Conservation (phyloP, 73 alveolate genomes). For the Paramecium caudatum region DNA sequence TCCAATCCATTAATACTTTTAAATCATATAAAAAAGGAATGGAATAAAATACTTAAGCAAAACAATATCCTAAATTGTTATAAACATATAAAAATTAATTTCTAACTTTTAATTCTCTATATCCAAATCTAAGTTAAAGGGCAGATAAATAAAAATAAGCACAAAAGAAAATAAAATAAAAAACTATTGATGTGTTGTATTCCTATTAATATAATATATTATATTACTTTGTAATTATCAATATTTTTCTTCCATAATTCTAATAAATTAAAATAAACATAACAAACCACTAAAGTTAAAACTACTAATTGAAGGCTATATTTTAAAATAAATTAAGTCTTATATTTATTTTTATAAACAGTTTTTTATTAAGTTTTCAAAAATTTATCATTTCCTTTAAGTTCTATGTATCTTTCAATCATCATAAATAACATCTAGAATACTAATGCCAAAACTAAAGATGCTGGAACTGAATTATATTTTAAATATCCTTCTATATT, state of each 20-base stretch:
- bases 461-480: constrained; percentile 48
- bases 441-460: constrained; percentile 34
- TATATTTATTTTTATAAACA: constrained; percentile 19
- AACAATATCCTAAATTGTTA: constrained; percentile 1
- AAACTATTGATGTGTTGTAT: constrained; percentile 10
- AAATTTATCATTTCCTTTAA: constrained; percentile 10
- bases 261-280: constrained; percentile 53
- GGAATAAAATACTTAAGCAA: constrained; percentile 45
- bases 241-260: not conserved
- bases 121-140: constrained; percentile 66
- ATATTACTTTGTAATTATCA: not conserved
- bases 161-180: constrained; percentile 40
- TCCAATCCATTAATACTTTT: constrained; percentile 93
- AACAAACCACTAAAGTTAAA: constrained; percentile 39
- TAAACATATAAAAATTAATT: constrained; percentile 40
- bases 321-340: constrained; percentile 47
- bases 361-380: not conserved
- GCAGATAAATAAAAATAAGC: constrained; percentile 68
- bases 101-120: constrained; percentile 70
- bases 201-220: not conserved
- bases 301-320: not conserved
- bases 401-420: constrained; percentile 26
- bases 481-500: not conserved
- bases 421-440: constrained; percentile 29
- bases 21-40: constrained; percentile 93